A percentile compares a stretch with the other conserved stretches of the same genome.
These are phyloP conservation scores for Camptophora hylomeconis DNA, from an alignment of 2,329 filamentous ascomycete species.

Conservation along the genomic window DNA sequence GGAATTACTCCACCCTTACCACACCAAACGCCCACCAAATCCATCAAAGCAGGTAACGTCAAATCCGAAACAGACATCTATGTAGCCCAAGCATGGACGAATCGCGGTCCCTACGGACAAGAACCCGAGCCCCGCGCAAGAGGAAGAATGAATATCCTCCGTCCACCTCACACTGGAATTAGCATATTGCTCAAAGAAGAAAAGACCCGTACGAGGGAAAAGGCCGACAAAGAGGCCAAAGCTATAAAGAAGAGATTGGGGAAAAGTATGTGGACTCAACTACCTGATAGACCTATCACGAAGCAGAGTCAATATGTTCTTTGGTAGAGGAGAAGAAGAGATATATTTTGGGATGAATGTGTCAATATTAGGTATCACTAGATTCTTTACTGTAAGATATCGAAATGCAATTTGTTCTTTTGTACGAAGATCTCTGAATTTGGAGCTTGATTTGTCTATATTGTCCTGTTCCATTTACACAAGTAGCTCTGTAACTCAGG, in stretches of 20 bases:
- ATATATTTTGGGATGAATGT: too few relatives aligned
- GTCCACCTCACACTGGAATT: slow-evolving; percentile 61
- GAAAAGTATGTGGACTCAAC: slow-evolving; percentile 65
- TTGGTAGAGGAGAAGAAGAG: too few relatives aligned
- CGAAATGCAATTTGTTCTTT: too few relatives aligned
- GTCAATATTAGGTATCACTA: too few relatives aligned
- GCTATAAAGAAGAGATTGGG: slow-evolving; percentile 59
- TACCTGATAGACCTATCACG: slow-evolving; percentile 74
- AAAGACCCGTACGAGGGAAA: slow-evolving; percentile 69
- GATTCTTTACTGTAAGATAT: too few relatives aligned
- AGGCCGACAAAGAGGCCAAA: slow-evolving; percentile 65
- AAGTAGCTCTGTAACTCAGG: too few relatives aligned
- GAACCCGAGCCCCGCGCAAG: slow-evolving; percentile 61
- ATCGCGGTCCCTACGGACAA: slow-evolving; percentile 52
- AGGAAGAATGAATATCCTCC: slow-evolving; percentile 55
- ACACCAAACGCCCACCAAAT: slow-evolving; percentile 39
- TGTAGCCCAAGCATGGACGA: slow-evolving; percentile 86
- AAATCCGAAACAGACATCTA: slow-evolving; percentile 73
- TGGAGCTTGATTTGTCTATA: too few relatives aligned
- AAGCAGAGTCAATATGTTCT: slow-evolving; percentile 81
- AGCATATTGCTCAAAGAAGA: slow-evolving; percentile 84
- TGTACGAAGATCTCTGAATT: too few relatives aligned
- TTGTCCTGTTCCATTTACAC: too few relatives aligned
- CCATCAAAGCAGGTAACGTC: slow-evolving; percentile 57
- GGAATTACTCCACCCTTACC: slow-evolving; percentile 12